These are phyloP conservation scores for Castanopsis chinensis DNA, from an alignment of 306 rosid genomes.

Conservation along the genomic window DNA sequence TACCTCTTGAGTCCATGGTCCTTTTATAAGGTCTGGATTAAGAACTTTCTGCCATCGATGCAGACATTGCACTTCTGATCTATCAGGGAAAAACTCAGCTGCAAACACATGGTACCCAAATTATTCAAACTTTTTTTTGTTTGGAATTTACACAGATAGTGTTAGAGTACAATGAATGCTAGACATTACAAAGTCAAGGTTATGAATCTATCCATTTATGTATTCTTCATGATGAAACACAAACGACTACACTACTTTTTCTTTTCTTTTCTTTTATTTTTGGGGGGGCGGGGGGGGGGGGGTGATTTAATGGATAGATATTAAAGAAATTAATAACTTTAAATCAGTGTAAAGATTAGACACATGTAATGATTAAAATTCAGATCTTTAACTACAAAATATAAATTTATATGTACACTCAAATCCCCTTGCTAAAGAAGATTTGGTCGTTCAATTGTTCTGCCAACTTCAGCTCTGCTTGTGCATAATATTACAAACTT, in stretches of 20 bases:
- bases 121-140: constrained; percentile 21
- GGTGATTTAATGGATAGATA: too few relatives aligned
- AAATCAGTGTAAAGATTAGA: background rate
- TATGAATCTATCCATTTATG: background rate
- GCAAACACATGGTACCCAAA: constrained; percentile 42
- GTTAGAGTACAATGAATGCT: background rate
- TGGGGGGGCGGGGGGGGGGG: background rate
- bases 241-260: background rate
- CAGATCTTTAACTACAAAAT: background rate
- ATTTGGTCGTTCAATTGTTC: background rate
- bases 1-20: constrained; percentile 98
- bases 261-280: background rate
- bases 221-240: background rate
- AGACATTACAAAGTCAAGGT: background rate
- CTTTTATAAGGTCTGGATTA: constrained; percentile 96
- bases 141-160: constrained; percentile 10
- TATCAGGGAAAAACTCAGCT: constrained; percentile 88
- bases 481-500: background rate
- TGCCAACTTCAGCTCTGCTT: background rate
- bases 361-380: background rate
- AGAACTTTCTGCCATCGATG: constrained; percentile 99
- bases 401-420: background rate
- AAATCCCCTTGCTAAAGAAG: background rate
- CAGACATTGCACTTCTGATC: constrained; percentile 97
- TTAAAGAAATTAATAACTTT: background rate